Conservation (phyloP, 805 yeast genomes). For the Wickerhamomyces ciferrii region DNA sequence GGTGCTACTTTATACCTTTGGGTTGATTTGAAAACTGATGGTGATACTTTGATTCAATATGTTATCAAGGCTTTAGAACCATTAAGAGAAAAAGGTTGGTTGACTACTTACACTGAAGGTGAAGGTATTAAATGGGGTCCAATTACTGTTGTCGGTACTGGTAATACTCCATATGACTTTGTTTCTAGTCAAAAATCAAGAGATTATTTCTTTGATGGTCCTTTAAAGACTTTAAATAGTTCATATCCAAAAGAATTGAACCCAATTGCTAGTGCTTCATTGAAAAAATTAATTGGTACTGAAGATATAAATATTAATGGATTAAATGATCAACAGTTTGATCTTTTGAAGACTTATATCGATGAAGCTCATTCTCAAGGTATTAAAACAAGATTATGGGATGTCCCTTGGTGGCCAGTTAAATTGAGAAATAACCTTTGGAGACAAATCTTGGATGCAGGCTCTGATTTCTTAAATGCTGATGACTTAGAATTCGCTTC, state of each 20-base stretch:
- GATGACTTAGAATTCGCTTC: conserved; percentile 49
- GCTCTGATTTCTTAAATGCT: conserved; percentile 59
- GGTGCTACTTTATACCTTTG: conserved; percentile 53
- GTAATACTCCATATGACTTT: conserved; percentile 50
- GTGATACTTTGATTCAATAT: conserved; percentile 38
- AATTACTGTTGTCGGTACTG: conserved; percentile 62
- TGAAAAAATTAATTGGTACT: conserved; percentile 23
- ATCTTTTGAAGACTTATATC: conserved; percentile 24
- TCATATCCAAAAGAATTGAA: conserved; percentile 19
- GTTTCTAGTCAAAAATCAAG: conserved; percentile 28
- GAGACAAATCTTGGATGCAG: conserved; percentile 41
- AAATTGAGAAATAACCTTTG: conserved; percentile 39
- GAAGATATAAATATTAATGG: conserved; percentile 18
- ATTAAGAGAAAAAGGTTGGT: conserved; percentile 43
- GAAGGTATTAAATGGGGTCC: conserved; percentile 44
- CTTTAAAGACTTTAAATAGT: conserved; percentile 26
- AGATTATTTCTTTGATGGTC: conserved; percentile 45
- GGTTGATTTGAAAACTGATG: conserved; percentile 61
- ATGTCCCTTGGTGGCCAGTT: conserved; percentile 66
- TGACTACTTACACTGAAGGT: conserved; percentile 37
- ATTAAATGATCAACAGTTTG: conserved; percentile 31
- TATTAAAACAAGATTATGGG: conserved; percentile 66
- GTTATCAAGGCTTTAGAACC: conserved; percentile 45
- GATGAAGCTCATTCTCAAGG: conserved; percentile 43
- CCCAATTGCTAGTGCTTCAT: conserved; percentile 43